These are phyloP conservation scores for Amanita molliuscula DNA, from an alignment of 768 basidiomycete species.

Conservation along the genomic window DNA sequence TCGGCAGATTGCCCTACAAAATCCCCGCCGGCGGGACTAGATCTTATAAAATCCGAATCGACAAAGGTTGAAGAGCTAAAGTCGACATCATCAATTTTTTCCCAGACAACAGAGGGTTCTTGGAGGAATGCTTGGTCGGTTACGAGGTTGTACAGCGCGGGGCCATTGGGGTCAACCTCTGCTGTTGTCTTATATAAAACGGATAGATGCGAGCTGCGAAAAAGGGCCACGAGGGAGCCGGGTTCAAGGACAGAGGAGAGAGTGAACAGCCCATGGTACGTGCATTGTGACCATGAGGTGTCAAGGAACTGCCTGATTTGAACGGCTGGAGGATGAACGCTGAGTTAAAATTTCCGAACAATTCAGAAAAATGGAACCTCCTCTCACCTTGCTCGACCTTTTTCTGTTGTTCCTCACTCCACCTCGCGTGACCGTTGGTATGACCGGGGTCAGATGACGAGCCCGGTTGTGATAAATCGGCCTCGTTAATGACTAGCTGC, in stretches of 20 bases:
- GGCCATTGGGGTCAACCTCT: slow-evolving; percentile 15
- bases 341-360: not conserved
- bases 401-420: slow-evolving; percentile 41
- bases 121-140: slow-evolving; percentile 76
- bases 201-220: slow-evolving; percentile 83
- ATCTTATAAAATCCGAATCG: slow-evolving; percentile 53
- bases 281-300: slow-evolving; percentile 68
- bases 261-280: slow-evolving; percentile 80
- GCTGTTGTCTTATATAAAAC: slow-evolving; percentile 63
- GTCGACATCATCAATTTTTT: slow-evolving; percentile 82
- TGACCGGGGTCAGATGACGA: slow-evolving; percentile 14
- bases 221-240: slow-evolving; percentile 65
- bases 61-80: slow-evolving; percentile 71
- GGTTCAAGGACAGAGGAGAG: slow-evolving; percentile 55
- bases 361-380: too few species aligned
- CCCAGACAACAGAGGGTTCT: slow-evolving; percentile 83
- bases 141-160: slow-evolving; percentile 67
- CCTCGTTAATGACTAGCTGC: slow-evolving; percentile 38
- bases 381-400: slow-evolving; percentile 62
- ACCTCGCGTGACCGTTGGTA: slow-evolving; percentile 16
- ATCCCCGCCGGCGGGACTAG: slow-evolving; percentile 71
- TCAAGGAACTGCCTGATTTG: slow-evolving; percentile 61
- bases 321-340: slow-evolving; percentile 37
- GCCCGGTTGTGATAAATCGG: slow-evolving; percentile 9
- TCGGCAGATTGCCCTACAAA: slow-evolving; percentile 67